Percentiles rank a stretch among this genome's conserved stretches.
These are phyloP conservation scores for Aspergillus conjunctus DNA, from an alignment of 495 filamentous ascomycete species.

Conservation along the genomic window DNA sequence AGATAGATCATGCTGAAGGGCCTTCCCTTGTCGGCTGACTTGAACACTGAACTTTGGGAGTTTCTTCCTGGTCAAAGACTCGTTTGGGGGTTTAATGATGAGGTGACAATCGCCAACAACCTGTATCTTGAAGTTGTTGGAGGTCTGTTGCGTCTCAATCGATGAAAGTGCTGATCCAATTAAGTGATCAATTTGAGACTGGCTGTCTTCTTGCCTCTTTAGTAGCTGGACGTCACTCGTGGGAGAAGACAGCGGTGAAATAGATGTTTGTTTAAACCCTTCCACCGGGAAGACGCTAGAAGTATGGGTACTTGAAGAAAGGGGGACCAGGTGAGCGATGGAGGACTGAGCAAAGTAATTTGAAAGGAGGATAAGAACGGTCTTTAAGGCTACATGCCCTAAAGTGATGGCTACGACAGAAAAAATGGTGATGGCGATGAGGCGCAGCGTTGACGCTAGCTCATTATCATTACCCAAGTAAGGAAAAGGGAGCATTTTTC, in stretches of 20 bases:
- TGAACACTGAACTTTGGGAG: conserved; percentile 54
- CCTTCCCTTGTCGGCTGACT: conserved; percentile 45
- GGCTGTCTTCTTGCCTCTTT: conserved; percentile 16
- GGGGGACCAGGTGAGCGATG: conserved; percentile 27
- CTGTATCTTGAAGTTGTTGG: conserved; percentile 59
- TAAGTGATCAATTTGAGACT: conserved; percentile 25
- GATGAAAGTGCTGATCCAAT: conserved; percentile 25
- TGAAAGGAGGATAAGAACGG: conserved; percentile 27
- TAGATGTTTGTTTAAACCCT: conserved; percentile 28
- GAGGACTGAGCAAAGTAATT: conserved; percentile 33
- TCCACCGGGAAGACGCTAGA: conserved; percentile 26
- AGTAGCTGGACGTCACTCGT: conserved; percentile 24
- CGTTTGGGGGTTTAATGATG: conserved; percentile 58
- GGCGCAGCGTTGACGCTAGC: conserved; percentile 41
- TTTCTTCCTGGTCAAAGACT: conserved; percentile 50
- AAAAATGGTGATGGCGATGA: conserved; percentile 45
- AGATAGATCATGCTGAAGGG: conserved; percentile 53
- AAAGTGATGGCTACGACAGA: conserved; percentile 39
- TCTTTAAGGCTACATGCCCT: conserved; percentile 37
- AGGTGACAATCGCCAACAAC: conserved; percentile 64
- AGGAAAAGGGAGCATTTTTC: conserved; percentile 30
- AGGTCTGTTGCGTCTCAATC: conserved; percentile 12
- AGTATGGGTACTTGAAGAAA: conserved; percentile 18
- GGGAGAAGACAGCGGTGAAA: conserved; percentile 28
- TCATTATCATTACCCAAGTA: conserved; percentile 40